A percentile compares a stretch with the other conserved stretches of the same genome.
Evolutionary conservation across 1,139 yeast genomes (phyloP).

Genomic region (Diutina ranongensis): DNA sequence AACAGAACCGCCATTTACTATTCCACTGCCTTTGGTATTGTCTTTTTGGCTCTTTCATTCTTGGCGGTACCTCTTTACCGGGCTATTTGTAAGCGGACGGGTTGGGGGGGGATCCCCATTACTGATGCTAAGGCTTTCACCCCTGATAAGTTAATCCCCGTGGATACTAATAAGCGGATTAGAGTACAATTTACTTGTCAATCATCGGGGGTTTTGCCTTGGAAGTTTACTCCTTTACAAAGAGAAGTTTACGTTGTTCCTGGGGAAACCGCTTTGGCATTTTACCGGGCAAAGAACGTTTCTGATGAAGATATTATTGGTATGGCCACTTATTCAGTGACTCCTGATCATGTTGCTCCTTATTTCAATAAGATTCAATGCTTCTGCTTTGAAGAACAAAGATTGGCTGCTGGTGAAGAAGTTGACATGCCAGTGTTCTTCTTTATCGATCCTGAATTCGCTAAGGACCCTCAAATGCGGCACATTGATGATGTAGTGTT

Average conservation of each 20-base stretch:
- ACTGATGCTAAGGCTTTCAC: constrained; percentile 76
- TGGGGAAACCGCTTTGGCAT: constrained; percentile 96
- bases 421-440: constrained; percentile 99
- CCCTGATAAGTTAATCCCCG: constrained; percentile 79
- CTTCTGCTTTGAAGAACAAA: constrained; percentile 95
- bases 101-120: constrained; percentile 92
- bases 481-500: constrained; percentile 82
- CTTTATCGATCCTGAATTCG: constrained; percentile 96
- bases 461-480: constrained; percentile 88
- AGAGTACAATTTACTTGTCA: constrained; percentile 83
- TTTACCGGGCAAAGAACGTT: constrained; percentile 81
- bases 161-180: constrained; percentile 74
- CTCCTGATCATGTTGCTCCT: constrained; percentile 94
- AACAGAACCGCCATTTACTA: constrained; percentile 57
- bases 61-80: constrained; percentile 91
- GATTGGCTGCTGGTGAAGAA: constrained; percentile 90
- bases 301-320: constrained; percentile 89
- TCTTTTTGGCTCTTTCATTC: constrained; percentile 72
- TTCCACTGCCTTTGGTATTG: constrained; percentile 56
- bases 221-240: constrained; percentile 94
- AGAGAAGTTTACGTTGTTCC: constrained; percentile 89
- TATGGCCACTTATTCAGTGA: constrained; percentile 94
- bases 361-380: constrained; percentile 96
- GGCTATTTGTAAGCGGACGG: constrained; percentile 88
- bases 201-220: constrained; percentile 82